Base-by-base conservation (phyloP, 2,329 filamentous ascomycete species). In the Neocucurbitaria cava region DNA sequence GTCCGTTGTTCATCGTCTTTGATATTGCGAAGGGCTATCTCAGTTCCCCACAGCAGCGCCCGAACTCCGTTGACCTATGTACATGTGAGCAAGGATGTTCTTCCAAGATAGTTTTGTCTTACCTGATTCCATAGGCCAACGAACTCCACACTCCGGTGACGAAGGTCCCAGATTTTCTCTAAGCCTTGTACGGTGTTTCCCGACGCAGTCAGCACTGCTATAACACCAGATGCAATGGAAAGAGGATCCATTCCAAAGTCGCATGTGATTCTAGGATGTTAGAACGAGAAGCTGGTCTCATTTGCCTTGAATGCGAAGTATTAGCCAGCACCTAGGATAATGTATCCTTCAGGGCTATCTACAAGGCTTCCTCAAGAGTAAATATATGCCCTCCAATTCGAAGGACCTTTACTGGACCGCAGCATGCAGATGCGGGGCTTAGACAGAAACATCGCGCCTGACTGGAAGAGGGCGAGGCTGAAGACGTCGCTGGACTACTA, bases 171-270 rank as follows among this genome's bases (percentile, higher is more conserved):
- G 13, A 51, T 10, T n/a, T 48, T 47, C 11, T 56, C 43, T 9
- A 56, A n/a, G 36, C 52, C 52, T 48, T 56, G 30, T 17, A 47
- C 5, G 2, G 48, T 48, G 18, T 56, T 23, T 31, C 52, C 43
- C 6, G 47, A 51, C 13, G 48, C 43, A 10, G 47, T 48, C 33
- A 56, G 43, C 6, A 56, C 31, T 10, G 54, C 49, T 5, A 56
- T 24, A 15, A 52, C 41, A 26, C 54, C 49, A 18, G 49, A 49
- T 8, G 28, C 26, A 24, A 46, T 56, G 6, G 49, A 56, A 3
- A 56, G 40, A 31, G 49, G 49, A 42, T 56, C 35, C 35, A 38
- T 38, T 6, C 18, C 5, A n/a, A 10, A 18, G n/a, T 20, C 18
- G n/a, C 5, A 10, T 18, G 3, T 38, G n/a, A 8, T 17, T 18